Conservation (phyloP, 2,329 filamentous ascomycete genomes). For the Phyllosticta citriasiana region DNA sequence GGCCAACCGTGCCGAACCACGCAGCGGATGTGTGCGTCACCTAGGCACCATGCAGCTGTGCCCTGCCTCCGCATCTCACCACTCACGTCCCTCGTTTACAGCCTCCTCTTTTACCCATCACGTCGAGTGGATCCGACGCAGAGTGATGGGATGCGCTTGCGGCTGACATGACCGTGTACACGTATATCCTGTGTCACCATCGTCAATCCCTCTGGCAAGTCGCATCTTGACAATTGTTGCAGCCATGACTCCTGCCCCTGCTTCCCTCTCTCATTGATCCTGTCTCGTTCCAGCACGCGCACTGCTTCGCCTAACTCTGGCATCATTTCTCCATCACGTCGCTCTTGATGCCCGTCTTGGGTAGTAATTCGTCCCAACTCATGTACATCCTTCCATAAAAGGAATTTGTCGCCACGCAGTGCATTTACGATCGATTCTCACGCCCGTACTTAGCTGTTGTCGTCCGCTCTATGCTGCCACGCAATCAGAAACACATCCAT, state of each 20-base stretch:
- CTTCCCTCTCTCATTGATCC: constrained; percentile 6
- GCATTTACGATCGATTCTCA: neutral
- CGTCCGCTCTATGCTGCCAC: constrained; percentile 22
- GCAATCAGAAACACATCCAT: constrained; percentile 21
- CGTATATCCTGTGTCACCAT: constrained; percentile 9
- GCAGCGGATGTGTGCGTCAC: constrained; percentile 7
- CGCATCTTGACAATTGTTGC: constrained; percentile 9
- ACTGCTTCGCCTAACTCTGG: neutral
- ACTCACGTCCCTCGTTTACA: neutral
- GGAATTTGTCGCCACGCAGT: constrained; percentile 1
- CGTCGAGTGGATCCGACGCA: neutral
- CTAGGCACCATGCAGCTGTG: constrained; percentile 5
- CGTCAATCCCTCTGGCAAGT: constrained; percentile 8
- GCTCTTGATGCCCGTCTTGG: neutral
- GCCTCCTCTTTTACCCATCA: neutral
- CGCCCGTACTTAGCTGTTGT: constrained; percentile 4
- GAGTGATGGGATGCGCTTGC: neutral
- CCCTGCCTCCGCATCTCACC: constrained; percentile 4
- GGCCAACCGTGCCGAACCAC: constrained; percentile 7
- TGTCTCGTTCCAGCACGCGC: neutral
- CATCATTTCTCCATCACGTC: constrained; percentile 1
- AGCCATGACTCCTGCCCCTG: constrained; percentile 1
- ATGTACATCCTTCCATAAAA: constrained; percentile 4
- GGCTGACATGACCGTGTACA: constrained; percentile 5
- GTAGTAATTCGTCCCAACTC: neutral